Evolutionary conservation across 2,329 filamentous ascomycete genomes (phyloP).

Genomic region (Dactylellina sp.): DNA sequence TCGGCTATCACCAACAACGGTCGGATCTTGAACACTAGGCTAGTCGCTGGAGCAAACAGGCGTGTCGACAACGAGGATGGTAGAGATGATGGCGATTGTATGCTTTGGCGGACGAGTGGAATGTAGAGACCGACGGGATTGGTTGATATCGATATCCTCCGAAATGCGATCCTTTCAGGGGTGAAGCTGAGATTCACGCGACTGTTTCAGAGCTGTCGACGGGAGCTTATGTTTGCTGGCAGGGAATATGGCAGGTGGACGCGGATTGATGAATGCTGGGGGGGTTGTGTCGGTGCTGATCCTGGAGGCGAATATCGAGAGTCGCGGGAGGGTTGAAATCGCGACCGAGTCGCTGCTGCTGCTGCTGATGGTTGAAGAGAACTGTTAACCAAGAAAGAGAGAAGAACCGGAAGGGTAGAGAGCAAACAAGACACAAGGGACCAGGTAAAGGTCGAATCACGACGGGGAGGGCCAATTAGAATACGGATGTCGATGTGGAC

Average conservation of each 20-base stretch:
- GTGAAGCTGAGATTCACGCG: slow-evolving; percentile 30
- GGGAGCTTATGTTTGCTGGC: background rate
- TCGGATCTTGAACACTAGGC: slow-evolving; percentile 8
- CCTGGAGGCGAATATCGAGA: background rate
- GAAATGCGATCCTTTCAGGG: slow-evolving; percentile 52
- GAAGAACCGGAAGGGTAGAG: background rate
- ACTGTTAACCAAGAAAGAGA: background rate
- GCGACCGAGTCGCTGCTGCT: slow-evolving; percentile 27
- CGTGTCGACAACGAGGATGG: background rate
- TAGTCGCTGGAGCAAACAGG: slow-evolving; percentile 2
- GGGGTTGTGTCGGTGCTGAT: background rate
- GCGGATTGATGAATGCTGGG: slow-evolving; percentile 1
- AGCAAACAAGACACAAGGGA: background rate
- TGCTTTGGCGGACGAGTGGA: slow-evolving; percentile 5
- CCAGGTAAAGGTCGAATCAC: too few relatives aligned
- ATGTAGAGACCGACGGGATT: slow-evolving; percentile 10
- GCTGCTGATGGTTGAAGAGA: slow-evolving; percentile 7
- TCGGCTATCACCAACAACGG: slow-evolving; percentile 43
- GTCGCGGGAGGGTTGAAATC: slow-evolving; percentile 10
- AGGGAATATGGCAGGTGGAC: background rate
- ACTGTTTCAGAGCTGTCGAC: slow-evolving; percentile 15
- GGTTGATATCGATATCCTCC: slow-evolving; percentile 45
- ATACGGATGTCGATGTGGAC: background rate
- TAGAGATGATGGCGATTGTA: background rate
- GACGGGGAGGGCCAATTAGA: background rate